Percentiles rank a stretch among this genome's conserved stretches.
Conservation (phyloP, 306 rosid genomes). For the Oxytropis ochrocephala region DNA sequence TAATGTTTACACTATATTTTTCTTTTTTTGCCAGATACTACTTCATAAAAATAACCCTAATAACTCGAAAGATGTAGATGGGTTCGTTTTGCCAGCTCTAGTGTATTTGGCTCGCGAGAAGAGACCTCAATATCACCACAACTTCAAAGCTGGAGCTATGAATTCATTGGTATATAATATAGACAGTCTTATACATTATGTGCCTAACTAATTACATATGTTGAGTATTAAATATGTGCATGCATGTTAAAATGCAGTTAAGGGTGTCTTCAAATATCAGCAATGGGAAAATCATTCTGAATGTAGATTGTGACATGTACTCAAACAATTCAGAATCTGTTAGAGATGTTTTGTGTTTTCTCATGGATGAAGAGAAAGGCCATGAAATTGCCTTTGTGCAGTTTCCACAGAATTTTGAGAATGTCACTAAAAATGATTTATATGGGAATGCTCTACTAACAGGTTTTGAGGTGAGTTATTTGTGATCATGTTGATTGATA, state of each 20-base stretch:
- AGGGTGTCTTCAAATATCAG: slow-evolving; percentile 82
- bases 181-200: too few species aligned
- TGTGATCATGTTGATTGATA: too few species aligned
- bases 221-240: not conserved
- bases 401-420: slow-evolving; percentile 50
- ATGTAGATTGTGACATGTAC: slow-evolving; percentile 83
- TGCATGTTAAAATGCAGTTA: slow-evolving; percentile 33
- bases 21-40: slow-evolving; percentile 36
- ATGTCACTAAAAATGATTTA: slow-evolving; percentile 55
- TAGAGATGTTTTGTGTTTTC: slow-evolving; percentile 70
- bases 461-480: slow-evolving; percentile 27
- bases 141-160: slow-evolving; percentile 92
- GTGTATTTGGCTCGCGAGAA: slow-evolving; percentile 86
- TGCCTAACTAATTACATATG: not conserved
- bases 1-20: not conserved
- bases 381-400: slow-evolving; percentile 70
- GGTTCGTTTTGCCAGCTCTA: slow-evolving; percentile 50
- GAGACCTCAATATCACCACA: slow-evolving; percentile 60
- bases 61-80: slow-evolving; percentile 48
- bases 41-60: slow-evolving; percentile 47
- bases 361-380: slow-evolving; percentile 74
- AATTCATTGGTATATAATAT: slow-evolving; percentile 62
- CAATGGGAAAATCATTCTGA: slow-evolving; percentile 64
- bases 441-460: slow-evolving; percentile 28
- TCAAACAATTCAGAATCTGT: slow-evolving; percentile 63